Evolutionary conservation across 805 yeast genomes (phyloP), one percentile per base, ranked within the genome.

Genomic region (Barnettozyma californica): DNA sequence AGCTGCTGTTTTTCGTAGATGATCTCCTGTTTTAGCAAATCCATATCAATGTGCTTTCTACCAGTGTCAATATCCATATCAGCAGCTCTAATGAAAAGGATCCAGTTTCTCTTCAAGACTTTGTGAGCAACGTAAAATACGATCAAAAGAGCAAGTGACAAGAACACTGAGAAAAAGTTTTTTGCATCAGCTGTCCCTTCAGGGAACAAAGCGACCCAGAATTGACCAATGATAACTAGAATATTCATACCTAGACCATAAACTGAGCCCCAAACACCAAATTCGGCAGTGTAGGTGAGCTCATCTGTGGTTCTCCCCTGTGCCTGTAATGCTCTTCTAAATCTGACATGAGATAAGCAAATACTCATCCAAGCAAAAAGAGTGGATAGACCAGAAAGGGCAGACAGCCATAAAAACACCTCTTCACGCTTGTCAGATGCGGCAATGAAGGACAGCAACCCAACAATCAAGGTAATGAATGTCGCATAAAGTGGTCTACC

Each of bases 131-230:
- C 18, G 66, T 76, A 83, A 66, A 80, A 76, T 2, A 66, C 76
- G 34, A 87, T 47, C 37, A 84, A 70, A 42, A 86, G 76, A 18
- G 87, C 87, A 49, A 75, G 72, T 11, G 88, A 79, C 57, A 87
- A 69, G 65, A 82, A 87, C 23, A 78, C 69, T 61, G 75, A 69
- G 72, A 87, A 87, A 74, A 87, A 87, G 41, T 57, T 67, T 36
- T 66, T 58, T 9, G 87, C 86, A 61, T 68, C 71, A 46, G 84
- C 78, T 9, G 65, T 41, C 7, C 50, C 70, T 13, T 80, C 80
- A 47, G 95, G 95, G 74, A 74, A 87, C 38, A 85, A 68, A 7
- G 94, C 91, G 50, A 83, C 74, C 88, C 92, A 88, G 73, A 88
- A 86, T 68, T 86, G 91, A 27, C 90, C 87, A 48, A 78, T 69